Evolutionary conservation across 495 filamentous ascomycete genomes (phyloP), one percentile per base, ranked within the genome.

Genomic region (Tirmania nivea): DNA sequence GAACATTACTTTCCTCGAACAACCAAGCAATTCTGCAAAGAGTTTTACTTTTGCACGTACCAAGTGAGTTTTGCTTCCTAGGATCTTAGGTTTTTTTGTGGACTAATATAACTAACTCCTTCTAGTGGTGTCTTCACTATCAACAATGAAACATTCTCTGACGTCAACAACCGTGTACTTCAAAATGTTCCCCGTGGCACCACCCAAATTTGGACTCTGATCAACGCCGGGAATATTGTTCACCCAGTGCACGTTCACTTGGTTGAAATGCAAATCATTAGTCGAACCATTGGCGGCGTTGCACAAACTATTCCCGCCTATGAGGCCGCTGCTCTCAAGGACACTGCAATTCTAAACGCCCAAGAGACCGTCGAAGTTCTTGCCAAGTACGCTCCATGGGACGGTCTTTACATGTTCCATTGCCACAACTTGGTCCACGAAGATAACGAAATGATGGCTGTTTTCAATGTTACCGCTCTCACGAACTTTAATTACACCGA

Each of bases 361-460:
- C 63, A 62, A 16, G 75, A 77, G 59, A 70, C 66, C 2, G 71
- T 76, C 20, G 59, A 52, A 1, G 69, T 77, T 1, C 60, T 71
- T 45, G 73, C 73, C 0, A 67, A 70, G 37, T 77, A 71, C 53
- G 69, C 68, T 0, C 74, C 74, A 0, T 75, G 71, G 69, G 66
- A 71, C 9, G 73, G 73, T 6, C 60, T 75, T 8, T 76, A 75
- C 66, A 75, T 68, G 66, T 69, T 67, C 60, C 67, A 66, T 53
- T 56, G 72, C 66, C 75, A 78, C 59, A 77, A 77, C 54, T 60
- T 76, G 25, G 67, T 77, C 50, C 76, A 77, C 56, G 76, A 77
- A 56, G 76, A 77, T 56, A 67, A 77, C 59, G 75, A 74, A 54
- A 77, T 77, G 76, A 77, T 77, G 75, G 74, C 68, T 1, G 75